Base-by-base conservation (phyloP, 108 stramenopile genomes). In the Nitzschia sp. region DNA sequence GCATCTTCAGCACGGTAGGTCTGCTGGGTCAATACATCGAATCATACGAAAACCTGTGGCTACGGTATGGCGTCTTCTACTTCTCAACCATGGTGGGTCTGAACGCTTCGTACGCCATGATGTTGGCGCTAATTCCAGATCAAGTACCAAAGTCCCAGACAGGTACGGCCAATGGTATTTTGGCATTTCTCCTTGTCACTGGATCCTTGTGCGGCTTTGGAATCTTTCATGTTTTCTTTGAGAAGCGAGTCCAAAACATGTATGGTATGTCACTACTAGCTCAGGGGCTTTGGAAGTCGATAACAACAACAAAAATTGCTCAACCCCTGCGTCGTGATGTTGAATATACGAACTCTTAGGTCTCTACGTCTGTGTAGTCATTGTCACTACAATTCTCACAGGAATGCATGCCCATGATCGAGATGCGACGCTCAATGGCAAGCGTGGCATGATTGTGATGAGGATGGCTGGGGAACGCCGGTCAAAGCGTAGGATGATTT, bases 71-170 rank as follows among this genome's bases (percentile, higher is more conserved):
- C 23, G 27, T 79, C 22, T 59, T 63, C 23, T 85, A 80, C 75
- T 76, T 76, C 41, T 56, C 72, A 9, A 68, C 63, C 70, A 85
- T 85, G 80, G 57, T 85, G 58, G 83, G 80, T 16, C 65, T 84
- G 32, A 89, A 83, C 61, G 69, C 81, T 6, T 71, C 70, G 53
- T 89, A 83, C 66, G 68, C 73, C 46, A 80, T 83, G 71, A 85
- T 89, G 84, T 60, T 89, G n/a, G 84, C 81, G 19, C n/a, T 85
- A 32, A 78, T 85, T 41, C 82, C 88, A 1, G 88, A 89, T 72
- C 71, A 81, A 25, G 46, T 61, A 19, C 82, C 80, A 1, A 22
- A 61, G 26, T 30, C 47, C 1, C 84, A 89, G 66, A 85, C 77
- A 5, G 88, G 88, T 11, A 46, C 57, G 9, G 88, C 84, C 60